These are phyloP conservation scores for Mimosa pudica DNA, from an alignment of 306 rosid species.

Conservation along the genomic window DNA sequence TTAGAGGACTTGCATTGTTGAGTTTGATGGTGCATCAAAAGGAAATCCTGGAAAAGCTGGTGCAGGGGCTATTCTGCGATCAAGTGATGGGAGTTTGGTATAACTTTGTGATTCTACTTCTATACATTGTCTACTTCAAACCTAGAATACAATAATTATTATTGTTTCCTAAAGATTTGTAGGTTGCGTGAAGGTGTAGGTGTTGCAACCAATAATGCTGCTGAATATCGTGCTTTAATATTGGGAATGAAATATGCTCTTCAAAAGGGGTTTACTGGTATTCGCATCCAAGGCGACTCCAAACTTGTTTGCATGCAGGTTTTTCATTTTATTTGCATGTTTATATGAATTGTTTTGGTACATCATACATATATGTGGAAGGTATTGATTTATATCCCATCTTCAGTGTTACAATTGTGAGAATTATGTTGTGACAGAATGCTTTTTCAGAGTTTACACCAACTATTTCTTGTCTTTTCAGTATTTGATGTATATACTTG, in stretches of 20 bases:
- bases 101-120: conserved; percentile 31
- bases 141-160: conserved; percentile 36
- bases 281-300: conserved; percentile 80
- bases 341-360: conserved; percentile 7
- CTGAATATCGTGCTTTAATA: conserved; percentile 90
- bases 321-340: conserved; percentile 33
- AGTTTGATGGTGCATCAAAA: conserved; percentile 65
- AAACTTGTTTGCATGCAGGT: conserved; percentile 98
- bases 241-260: conserved; percentile 88
- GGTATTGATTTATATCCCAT: background rate
- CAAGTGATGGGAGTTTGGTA: conserved; percentile 78
- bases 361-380: background rate
- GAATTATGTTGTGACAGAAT: background rate
- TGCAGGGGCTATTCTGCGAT: conserved; percentile 61
- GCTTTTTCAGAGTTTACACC: conserved; percentile 25
- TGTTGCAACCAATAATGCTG: conserved; percentile 76
- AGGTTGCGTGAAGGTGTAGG: conserved; percentile 88
- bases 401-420: background rate
- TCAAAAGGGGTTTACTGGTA: conserved; percentile 69
- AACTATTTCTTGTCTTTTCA: conserved; percentile 16
- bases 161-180: conserved; percentile 59
- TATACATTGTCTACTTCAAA: conserved; percentile 23
- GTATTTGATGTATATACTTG: background rate
- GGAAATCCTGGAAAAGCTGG: conserved; percentile 73
- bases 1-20: conserved; percentile 49